A percentile compares a stretch with the other conserved stretches of the same genome.
These are phyloP conservation scores for Ephemerocybe angulata DNA, from an alignment of 768 basidiomycete species.

Conservation along the genomic window DNA sequence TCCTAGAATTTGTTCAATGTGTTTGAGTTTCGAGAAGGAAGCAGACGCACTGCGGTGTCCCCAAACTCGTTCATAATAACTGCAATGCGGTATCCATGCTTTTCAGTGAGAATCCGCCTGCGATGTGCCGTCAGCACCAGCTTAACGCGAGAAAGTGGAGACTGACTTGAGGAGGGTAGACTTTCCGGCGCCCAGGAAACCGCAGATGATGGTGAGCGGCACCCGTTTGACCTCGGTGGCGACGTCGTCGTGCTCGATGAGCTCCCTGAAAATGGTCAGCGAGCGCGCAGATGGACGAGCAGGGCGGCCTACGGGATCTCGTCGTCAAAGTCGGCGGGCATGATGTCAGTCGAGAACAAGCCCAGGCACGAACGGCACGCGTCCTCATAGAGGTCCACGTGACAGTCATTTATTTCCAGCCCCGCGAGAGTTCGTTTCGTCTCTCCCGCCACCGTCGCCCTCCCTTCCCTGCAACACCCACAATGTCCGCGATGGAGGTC, in stretches of 20 bases:
- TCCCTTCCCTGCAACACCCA: not conserved
- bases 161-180: constrained; percentile 82
- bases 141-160: not conserved
- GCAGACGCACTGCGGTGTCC: constrained; percentile 76
- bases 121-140: constrained; percentile 1
- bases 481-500: not conserved
- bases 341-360: constrained; percentile 1
- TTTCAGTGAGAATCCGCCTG: constrained; percentile 85
- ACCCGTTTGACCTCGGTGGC: constrained; percentile 34
- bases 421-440: not conserved
- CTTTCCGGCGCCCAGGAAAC: constrained; percentile 94
- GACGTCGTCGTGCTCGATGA: constrained; percentile 13
- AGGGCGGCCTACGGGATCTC: constrained; percentile 52
- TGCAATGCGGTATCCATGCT: constrained; percentile 93
- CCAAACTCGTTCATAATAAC: constrained; percentile 99
- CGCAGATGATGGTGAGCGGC: constrained; percentile 91
- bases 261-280: constrained; percentile 4
- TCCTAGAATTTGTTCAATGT: constrained; percentile 48
- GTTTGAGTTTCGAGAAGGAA: not conserved
- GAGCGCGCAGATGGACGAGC: not conserved
- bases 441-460: not conserved
- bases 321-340: constrained; percentile 45
- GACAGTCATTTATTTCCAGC: constrained; percentile 8
- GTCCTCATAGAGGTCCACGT: constrained; percentile 1
- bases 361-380: constrained; percentile 5